Evolutionary conservation across 257 asterid species (phyloP).

Genomic region (Thymus mandschuricus): DNA sequence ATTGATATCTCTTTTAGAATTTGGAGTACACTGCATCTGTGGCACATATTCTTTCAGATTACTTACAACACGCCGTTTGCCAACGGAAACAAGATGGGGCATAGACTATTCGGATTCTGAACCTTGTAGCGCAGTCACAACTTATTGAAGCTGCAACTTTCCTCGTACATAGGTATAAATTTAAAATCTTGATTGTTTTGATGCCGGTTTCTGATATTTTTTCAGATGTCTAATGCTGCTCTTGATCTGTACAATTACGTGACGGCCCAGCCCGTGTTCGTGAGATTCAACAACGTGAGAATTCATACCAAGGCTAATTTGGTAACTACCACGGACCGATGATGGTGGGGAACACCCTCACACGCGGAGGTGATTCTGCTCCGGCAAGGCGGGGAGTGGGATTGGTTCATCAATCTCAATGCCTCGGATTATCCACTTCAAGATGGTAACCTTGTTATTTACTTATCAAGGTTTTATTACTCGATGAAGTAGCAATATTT

Average conservation of each 20-base stretch:
- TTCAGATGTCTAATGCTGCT: too few species aligned
- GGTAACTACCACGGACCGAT: constrained; percentile 97
- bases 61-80: too few species aligned
- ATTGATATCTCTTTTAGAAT: too few species aligned
- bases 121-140: too few species aligned
- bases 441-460: constrained; percentile 55
- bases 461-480: background rate
- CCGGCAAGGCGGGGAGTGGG: constrained; percentile 92
- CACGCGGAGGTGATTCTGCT: constrained; percentile 94
- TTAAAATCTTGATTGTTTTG: too few species aligned
- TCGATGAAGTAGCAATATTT: background rate
- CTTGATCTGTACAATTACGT: constrained; percentile 71
- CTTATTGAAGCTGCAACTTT: too few species aligned
- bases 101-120: too few species aligned
- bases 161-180: too few species aligned
- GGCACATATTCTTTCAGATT: too few species aligned
- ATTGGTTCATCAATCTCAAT: constrained; percentile 93
- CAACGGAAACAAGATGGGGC: too few species aligned
- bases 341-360: constrained; percentile 90
- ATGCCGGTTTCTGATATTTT: too few species aligned
- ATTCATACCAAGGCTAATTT: constrained; percentile 91
- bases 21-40: too few species aligned
- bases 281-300: constrained; percentile 68
- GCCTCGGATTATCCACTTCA: constrained; percentile 97
- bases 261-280: constrained; percentile 38